phyloP scores from a whole-genome alignment of 164 flowering plant species.

The Vitis rupestris region DNA sequence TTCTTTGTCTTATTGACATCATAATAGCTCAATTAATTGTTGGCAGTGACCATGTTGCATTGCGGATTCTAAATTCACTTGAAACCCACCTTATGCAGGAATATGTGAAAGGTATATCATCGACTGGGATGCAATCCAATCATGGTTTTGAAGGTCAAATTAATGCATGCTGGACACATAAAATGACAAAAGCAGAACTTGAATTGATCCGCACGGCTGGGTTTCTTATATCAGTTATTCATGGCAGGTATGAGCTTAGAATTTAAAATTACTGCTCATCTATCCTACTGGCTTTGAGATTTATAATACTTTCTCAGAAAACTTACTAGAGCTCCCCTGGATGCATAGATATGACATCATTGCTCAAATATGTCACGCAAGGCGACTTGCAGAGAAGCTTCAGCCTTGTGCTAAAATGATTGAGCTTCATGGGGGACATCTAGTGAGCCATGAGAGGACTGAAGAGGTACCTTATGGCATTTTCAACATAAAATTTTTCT shows the following conservation, averaged over 20 bases:
- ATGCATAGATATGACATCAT: slow-evolving; percentile 70
- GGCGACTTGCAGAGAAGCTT: slow-evolving; percentile 72
- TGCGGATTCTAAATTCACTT: background rate
- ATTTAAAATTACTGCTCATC: background rate
- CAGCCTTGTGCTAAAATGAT: slow-evolving; percentile 81
- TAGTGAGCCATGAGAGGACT: slow-evolving; percentile 90
- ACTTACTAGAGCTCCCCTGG: slow-evolving; percentile 5
- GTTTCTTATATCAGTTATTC: slow-evolving; percentile 85
- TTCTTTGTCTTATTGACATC: background rate
- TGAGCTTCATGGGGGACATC: slow-evolving; percentile 92
- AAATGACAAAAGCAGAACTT: slow-evolving; percentile 60
- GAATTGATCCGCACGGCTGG: slow-evolving; percentile 65
- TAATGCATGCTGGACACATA: slow-evolving; percentile 95
- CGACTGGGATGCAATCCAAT: slow-evolving; percentile 86
- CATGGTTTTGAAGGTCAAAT: slow-evolving; percentile 89
- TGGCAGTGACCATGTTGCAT: background rate
- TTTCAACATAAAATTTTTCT: background rate
- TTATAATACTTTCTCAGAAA: background rate
- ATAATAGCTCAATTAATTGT: background rate
- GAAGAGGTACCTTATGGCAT: slow-evolving; percentile 56
- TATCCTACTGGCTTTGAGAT: background rate
- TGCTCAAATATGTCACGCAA: slow-evolving; percentile 80
- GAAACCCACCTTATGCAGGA: slow-evolving; percentile 41
- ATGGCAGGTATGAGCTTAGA: slow-evolving; percentile 67
- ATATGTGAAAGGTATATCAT: slow-evolving; percentile 82